phyloP scores from a whole-genome alignment of 129 eudicot species.

The Silybum marianum region DNA sequence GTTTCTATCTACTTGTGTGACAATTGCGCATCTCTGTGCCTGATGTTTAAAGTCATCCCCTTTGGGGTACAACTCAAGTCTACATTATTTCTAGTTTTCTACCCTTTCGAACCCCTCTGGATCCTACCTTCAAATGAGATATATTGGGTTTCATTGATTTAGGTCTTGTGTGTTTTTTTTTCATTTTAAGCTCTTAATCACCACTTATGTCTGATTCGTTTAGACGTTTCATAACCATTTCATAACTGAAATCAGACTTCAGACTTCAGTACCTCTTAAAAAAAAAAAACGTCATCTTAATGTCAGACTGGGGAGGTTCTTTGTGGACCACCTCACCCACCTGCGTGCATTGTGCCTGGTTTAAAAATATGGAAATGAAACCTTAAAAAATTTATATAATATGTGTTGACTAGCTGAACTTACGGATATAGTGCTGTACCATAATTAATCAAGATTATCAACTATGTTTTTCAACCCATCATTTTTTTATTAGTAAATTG shows the following conservation, averaged over 20 bases:
- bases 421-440: neutral
- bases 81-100: no score
- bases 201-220: no score
- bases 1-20: neutral
- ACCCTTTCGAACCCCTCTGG: no score
- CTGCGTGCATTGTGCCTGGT: neutral
- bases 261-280: no score
- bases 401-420: constrained; percentile 21
- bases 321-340: neutral
- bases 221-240: no score
- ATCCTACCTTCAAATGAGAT: neutral
- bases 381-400: neutral
- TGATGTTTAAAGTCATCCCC: neutral
- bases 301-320: no score
- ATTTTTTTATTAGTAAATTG: neutral
- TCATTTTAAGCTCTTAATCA: no score
- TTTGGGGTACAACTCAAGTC: no score
- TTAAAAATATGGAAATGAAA: neutral
- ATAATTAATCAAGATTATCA: neutral
- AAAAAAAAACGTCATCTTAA: no score
- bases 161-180: no score
- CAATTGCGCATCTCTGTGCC: neutral
- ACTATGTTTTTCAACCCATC: neutral
- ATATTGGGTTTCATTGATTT: neutral
- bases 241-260: no score